Percentiles rank a stretch among this genome's conserved stretches.
These are phyloP conservation scores for Epithemia pelagica DNA, from an alignment of 108 stramenopile genomes.

Conservation along the genomic window DNA sequence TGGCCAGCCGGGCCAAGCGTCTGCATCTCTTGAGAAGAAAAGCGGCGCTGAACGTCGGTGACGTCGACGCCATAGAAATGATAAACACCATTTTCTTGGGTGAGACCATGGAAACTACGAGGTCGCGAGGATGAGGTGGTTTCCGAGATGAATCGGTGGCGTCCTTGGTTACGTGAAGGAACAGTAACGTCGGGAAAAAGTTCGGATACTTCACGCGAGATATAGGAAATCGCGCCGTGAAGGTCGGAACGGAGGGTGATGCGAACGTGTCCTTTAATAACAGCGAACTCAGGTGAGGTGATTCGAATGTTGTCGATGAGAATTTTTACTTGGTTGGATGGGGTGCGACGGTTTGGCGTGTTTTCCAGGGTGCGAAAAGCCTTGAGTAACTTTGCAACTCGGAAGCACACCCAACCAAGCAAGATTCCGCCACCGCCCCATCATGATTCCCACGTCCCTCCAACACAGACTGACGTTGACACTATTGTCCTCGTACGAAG, in stretches of 20 bases:
- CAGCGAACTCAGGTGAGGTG: not conserved
- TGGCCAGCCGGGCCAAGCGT: not conserved
- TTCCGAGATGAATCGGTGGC: not conserved
- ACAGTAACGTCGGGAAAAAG: not conserved
- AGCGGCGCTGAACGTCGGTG: not conserved
- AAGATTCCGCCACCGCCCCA: too few relatives aligned
- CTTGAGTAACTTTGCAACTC: too few relatives aligned
- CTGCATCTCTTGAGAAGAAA: not conserved
- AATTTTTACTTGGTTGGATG: not conserved
- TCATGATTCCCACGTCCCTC: too few relatives aligned
- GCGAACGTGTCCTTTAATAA: not conserved
- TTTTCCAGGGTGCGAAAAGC: not conserved
- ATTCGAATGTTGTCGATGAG: not conserved
- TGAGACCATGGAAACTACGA: not conserved
- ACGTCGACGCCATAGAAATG: not conserved
- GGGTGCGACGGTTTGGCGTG: not conserved
- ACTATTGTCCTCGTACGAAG: too few relatives aligned
- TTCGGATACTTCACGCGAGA: not conserved
- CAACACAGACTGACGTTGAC: too few relatives aligned
- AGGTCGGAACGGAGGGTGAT: not conserved
- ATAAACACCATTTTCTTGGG: not conserved
- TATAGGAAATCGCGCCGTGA: not conserved
- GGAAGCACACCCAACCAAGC: too few relatives aligned
- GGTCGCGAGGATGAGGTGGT: not conserved
- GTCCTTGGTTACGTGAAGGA: not conserved